Conservation (phyloP, 2,329 filamentous ascomycete species). For the Monosporascus cannonballus region DNA sequence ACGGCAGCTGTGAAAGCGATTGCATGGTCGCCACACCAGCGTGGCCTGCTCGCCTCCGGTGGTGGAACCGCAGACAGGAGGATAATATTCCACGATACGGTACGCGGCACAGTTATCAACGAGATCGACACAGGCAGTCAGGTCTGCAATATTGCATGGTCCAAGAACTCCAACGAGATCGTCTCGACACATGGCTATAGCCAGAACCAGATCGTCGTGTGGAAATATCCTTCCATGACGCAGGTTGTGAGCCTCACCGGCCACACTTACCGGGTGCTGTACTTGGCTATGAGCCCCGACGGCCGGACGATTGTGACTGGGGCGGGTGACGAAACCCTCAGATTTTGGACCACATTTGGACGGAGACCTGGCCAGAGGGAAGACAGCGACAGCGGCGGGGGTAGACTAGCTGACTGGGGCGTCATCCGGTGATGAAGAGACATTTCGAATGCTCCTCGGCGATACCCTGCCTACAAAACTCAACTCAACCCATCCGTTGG, state of each 20-base stretch:
- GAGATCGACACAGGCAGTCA: constrained; percentile 96
- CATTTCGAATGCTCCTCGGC: background rate
- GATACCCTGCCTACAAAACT: background rate
- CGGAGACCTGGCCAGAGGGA: constrained; percentile 68
- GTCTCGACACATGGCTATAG: constrained; percentile 96
- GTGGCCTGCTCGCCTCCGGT: constrained; percentile 87
- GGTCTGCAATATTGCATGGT: constrained; percentile 98
- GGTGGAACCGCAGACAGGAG: constrained; percentile 92
- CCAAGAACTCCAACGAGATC: constrained; percentile 94
- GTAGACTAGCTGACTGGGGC: constrained; percentile 70
- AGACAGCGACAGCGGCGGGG: constrained; percentile 54
- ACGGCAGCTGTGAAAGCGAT: constrained; percentile 96
- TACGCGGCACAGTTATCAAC: constrained; percentile 72
- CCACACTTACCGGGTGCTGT: constrained; percentile 93
- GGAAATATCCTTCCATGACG: constrained; percentile 98
- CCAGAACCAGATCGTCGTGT: constrained; percentile 97
- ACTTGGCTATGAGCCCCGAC: constrained; percentile 95
- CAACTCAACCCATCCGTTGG: background rate
- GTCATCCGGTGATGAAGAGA: constrained; percentile 59
- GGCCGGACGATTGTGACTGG: constrained; percentile 91
- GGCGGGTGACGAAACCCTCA: constrained; percentile 88
- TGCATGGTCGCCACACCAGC: constrained; percentile 94
- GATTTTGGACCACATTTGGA: constrained; percentile 96
- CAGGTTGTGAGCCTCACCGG: constrained; percentile 93
- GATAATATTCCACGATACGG: constrained; percentile 97